Evolutionary conservation across 1,284 basidiomycete species (phyloP).

Genomic region (Fereydounia khargensis): DNA sequence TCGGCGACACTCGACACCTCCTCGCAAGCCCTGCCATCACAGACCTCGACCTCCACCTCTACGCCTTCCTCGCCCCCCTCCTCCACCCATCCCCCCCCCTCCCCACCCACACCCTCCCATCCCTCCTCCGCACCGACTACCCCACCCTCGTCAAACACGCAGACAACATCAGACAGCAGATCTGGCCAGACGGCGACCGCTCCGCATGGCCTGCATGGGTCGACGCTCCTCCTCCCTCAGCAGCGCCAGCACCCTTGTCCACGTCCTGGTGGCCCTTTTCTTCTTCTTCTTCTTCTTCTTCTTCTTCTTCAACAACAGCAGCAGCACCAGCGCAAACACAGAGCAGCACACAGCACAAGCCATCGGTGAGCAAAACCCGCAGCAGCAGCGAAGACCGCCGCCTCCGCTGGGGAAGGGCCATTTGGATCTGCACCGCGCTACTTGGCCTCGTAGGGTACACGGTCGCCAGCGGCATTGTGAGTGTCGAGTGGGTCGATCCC

Average conservation of each 20-base stretch:
- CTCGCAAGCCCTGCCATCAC: not conserved
- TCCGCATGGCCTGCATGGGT: slow-evolving; percentile 7
- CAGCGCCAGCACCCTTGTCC: slow-evolving; percentile 1
- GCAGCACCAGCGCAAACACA: slow-evolving; percentile 4
- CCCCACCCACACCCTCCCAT: slow-evolving; percentile 17
- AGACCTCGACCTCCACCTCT: slow-evolving; percentile 25
- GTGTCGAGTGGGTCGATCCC: slow-evolving; percentile 22
- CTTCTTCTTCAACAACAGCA: not conserved
- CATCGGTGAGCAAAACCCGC: not conserved
- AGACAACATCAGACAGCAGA: slow-evolving; percentile 3
- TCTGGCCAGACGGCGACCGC: slow-evolving; percentile 8
- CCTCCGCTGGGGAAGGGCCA: slow-evolving; percentile 26
- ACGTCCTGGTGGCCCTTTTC: slow-evolving; percentile 16
- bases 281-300: not conserved
- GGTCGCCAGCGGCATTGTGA: slow-evolving; percentile 46
- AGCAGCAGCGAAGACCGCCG: slow-evolving; percentile 7
- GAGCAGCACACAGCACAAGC: slow-evolving; percentile 1
- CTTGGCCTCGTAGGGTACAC: slow-evolving; percentile 38
- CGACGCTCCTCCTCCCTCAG: not conserved
- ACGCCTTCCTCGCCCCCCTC: slow-evolving; percentile 36
- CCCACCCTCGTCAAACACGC: slow-evolving; percentile 14
- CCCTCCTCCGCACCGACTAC: slow-evolving; percentile 15
- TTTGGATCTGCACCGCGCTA: slow-evolving; percentile 40
- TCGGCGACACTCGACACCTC: slow-evolving; percentile 1
- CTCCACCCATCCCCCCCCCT: slow-evolving; percentile 10